A percentile compares a stretch with the other conserved stretches of the same genome.
Conservation (phyloP, 495 filamentous ascomycete species). For the Neurospora intermedia region DNA sequence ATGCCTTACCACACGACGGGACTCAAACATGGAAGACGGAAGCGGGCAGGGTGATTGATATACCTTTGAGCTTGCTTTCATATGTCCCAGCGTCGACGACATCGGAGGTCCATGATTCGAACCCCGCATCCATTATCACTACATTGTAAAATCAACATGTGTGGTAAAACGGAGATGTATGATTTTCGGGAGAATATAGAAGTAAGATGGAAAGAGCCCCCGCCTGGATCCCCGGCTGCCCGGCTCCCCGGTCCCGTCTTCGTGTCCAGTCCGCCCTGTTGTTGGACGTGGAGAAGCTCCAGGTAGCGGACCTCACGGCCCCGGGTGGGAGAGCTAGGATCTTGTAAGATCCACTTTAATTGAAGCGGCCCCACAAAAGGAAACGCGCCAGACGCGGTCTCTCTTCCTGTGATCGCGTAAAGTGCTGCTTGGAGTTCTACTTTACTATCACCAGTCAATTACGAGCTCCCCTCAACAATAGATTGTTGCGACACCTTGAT, state of each 20-base stretch:
- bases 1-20: neutral
- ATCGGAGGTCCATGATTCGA: neutral
- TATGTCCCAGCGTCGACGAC: neutral
- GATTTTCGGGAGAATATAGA: neutral
- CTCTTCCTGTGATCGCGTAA: neutral
- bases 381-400: neutral
- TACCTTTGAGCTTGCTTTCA: neutral
- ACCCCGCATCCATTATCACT: neutral
- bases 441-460: neutral
- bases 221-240: neutral
- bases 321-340: neutral
- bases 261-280: no score
- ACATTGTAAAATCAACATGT: neutral
- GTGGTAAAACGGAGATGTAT: neutral
- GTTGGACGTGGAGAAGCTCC: no score
- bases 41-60: neutral
- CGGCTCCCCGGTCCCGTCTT: no score
- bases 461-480: neutral
- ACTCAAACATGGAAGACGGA: no score
- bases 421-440: neutral
- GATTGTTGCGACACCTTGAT: neutral
- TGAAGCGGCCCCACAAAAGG: neutral
- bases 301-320: no score
- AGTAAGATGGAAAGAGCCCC: neutral
- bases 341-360: neutral